A percentile compares a stretch with the other conserved stretches of the same genome.
These are phyloP conservation scores for Isabelozyma rhagii DNA, from an alignment of 805 yeast species.

Conservation along the genomic window DNA sequence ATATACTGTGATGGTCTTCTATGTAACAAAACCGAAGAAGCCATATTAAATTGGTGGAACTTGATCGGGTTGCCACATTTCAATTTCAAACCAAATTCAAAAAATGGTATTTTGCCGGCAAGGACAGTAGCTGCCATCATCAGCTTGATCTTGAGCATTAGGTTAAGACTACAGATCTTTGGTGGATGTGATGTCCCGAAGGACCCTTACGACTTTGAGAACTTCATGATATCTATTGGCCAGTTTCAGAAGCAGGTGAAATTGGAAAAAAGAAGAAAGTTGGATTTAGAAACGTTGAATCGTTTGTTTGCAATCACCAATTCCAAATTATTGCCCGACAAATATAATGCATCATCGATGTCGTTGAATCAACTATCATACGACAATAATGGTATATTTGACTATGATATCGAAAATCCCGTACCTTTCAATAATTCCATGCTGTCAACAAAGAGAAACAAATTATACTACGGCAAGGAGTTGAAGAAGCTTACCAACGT, in stretches of 20 bases:
- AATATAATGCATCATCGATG: slow-evolving; percentile 1
- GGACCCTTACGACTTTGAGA: slow-evolving; percentile 79
- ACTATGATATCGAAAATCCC: neutral
- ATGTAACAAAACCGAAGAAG: slow-evolving; percentile 73
- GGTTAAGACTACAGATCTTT: slow-evolving; percentile 49
- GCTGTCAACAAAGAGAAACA: slow-evolving; percentile 15
- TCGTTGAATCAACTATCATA: neutral
- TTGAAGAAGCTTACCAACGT: slow-evolving; percentile 56
- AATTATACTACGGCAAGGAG: slow-evolving; percentile 37
- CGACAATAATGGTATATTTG: neutral
- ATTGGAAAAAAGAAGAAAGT: slow-evolving; percentile 46
- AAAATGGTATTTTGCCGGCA: slow-evolving; percentile 58
- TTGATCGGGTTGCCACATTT: slow-evolving; percentile 56
- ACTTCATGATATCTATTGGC: slow-evolving; percentile 62
- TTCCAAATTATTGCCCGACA: slow-evolving; percentile 24
- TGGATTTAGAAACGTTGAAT: slow-evolving; percentile 56
- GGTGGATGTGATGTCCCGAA: slow-evolving; percentile 58
- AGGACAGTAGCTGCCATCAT: slow-evolving; percentile 74
- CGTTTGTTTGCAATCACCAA: slow-evolving; percentile 34
- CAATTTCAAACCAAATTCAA: slow-evolving; percentile 39
- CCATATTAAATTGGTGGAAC: slow-evolving; percentile 80
- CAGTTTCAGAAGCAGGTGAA: slow-evolving; percentile 75
- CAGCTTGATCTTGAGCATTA: slow-evolving; percentile 70
- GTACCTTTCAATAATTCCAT: neutral
- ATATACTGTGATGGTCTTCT: slow-evolving; percentile 78